Conservation (phyloP, 257 asterid genomes). For the Nicotiana attenuata region DNA sequence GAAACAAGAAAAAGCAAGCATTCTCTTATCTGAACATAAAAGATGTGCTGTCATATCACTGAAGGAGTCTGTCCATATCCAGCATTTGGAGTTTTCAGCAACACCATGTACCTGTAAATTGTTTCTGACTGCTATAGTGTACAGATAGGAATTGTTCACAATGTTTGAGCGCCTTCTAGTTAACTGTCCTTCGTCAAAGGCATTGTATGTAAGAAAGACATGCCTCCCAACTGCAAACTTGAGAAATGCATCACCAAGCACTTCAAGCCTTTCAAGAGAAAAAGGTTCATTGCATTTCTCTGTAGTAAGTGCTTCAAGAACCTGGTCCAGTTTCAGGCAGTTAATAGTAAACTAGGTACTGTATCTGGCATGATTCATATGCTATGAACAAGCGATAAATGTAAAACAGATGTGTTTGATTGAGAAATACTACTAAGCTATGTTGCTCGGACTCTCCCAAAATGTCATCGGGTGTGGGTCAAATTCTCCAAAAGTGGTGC, state of each 20-base stretch:
- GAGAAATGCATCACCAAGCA: conserved; percentile 97
- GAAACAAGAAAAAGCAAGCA: neutral
- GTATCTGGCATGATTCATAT: conserved; percentile 9
- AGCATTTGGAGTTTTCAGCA: conserved; percentile 14
- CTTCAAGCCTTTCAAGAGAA: conserved; percentile 97
- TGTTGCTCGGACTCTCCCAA: too few relatives aligned
- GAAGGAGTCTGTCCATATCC: neutral
- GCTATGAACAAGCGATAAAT: neutral
- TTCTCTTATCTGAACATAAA: neutral
- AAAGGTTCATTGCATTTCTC: conserved; percentile 77
- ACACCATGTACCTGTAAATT: conserved; percentile 64
- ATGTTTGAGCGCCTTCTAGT: conserved; percentile 80
- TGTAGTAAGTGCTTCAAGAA: conserved; percentile 98
- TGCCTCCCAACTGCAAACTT: conserved; percentile 90
- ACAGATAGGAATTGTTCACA: conserved; percentile 73
- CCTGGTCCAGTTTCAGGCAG: conserved; percentile 43
- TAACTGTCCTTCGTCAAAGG: conserved; percentile 91
- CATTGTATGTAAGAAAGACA: conserved; percentile 64
- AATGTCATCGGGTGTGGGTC: too few relatives aligned
- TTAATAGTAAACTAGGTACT: conserved; percentile 17
- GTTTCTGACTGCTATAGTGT: conserved; percentile 51
- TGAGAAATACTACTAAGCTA: neutral
- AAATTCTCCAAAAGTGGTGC: too few relatives aligned
- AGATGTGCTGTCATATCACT: conserved; percentile 1
- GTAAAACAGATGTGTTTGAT: conserved; percentile 4